Percentiles rank a stretch among this genome's conserved stretches.
phyloP scores from a whole-genome alignment of 1,284 basidiomycete species.

The Agroathelia rolfsii region DNA sequence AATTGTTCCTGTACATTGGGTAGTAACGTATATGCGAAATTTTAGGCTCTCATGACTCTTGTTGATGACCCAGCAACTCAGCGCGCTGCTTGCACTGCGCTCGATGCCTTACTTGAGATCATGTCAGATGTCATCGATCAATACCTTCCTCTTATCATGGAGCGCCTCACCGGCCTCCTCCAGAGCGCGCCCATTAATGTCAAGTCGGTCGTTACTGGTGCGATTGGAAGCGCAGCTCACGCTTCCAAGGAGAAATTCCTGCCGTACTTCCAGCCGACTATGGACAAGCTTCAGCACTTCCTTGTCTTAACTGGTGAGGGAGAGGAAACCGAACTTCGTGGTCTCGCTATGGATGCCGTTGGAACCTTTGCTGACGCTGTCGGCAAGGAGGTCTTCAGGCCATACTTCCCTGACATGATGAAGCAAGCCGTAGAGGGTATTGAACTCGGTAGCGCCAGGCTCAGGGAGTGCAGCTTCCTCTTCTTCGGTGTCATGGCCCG shows the following conservation, averaged over 20 bases:
- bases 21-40: constrained; percentile 1
- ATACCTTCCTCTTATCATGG: constrained; percentile 95
- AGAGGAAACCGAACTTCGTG: constrained; percentile 89
- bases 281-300: constrained; percentile 85
- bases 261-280: constrained; percentile 92
- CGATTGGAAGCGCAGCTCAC: constrained; percentile 96
- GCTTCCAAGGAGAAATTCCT: constrained; percentile 91
- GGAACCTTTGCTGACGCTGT: constrained; percentile 98
- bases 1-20: constrained; percentile 2
- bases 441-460: constrained; percentile 76
- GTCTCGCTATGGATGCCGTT: constrained; percentile 96
- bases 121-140: constrained; percentile 85
- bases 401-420: constrained; percentile 96
- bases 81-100: constrained; percentile 87
- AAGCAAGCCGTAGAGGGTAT: constrained; percentile 89
- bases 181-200: constrained; percentile 80
- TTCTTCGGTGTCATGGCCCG: constrained; percentile 98
- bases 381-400: constrained; percentile 88
- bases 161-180: constrained; percentile 82
- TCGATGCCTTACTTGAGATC: constrained; percentile 95
- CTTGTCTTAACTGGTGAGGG: constrained; percentile 75
- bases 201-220: constrained; percentile 95
- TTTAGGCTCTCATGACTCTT: constrained; percentile 78
- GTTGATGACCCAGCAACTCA: constrained; percentile 87
- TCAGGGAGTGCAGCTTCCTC: constrained; percentile 95